phyloP scores from a whole-genome alignment of 2,329 filamentous ascomycete species.

The Sporothrix brunneoviolacea region DNA sequence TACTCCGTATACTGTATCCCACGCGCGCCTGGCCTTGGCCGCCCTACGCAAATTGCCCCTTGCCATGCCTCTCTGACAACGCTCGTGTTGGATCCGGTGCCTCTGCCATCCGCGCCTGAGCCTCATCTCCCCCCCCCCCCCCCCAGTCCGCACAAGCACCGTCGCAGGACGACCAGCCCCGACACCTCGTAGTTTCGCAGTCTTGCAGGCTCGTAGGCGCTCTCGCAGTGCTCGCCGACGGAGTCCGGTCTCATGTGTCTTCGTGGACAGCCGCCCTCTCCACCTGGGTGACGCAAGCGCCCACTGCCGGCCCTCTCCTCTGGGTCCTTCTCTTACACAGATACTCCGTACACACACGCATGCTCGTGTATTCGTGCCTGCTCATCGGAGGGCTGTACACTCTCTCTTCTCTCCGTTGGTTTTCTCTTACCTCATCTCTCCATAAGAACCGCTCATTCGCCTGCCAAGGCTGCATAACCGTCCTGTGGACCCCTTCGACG shows the following conservation, averaged over 20 bases:
- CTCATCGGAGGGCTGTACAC: neutral
- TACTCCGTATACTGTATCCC: neutral
- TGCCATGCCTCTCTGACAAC: neutral
- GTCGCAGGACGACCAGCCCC: slow-evolving; percentile 1
- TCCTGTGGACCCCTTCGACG: slow-evolving; percentile 7
- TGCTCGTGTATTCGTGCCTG: neutral
- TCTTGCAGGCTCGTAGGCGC: no score
- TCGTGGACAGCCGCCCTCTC: neutral
- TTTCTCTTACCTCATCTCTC: no score
- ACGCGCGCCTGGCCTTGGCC: neutral
- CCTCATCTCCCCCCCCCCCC: neutral
- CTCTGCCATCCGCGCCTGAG: slow-evolving; percentile 3
- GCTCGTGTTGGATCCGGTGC: neutral
- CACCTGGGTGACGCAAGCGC: slow-evolving; percentile 12
- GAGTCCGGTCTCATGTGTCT: neutral
- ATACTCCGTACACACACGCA: neutral
- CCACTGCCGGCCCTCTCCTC: neutral
- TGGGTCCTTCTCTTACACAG: slow-evolving; percentile 1
- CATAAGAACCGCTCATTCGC: neutral
- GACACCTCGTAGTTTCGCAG: neutral
- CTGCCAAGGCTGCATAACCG: slow-evolving; percentile 10
- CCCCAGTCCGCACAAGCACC: slow-evolving; percentile 1
- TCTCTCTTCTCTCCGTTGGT: neutral
- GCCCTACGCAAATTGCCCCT: slow-evolving; percentile 1
- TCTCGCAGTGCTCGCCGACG: no score